Base-by-base conservation (phyloP, 2,329 filamentous ascomycete species). In the Colletotrichum siamense region DNA sequence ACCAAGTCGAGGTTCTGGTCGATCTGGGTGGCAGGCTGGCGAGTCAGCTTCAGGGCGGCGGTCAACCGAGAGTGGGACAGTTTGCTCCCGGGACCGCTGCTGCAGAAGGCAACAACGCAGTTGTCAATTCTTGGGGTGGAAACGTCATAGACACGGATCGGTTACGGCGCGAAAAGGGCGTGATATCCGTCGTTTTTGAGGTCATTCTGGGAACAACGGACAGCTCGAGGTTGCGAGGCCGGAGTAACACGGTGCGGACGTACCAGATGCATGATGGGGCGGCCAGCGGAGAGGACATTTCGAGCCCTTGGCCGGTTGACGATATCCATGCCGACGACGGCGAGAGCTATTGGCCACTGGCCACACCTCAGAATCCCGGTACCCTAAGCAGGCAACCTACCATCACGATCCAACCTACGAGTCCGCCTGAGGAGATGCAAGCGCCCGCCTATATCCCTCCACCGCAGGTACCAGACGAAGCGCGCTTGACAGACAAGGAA, bases 1-100 rank as follows among this genome's bases (percentile, higher is more conserved):
- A 99, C 82, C 95, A 96, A 79, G 91, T 98, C 24, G 97, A 99
- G 84, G 95, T 98, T 4, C 93, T 99, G 32, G 92, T 98, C 26
- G 97, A 99, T 82, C 89, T 99, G 1, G 96, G 97, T 63, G 96
- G 96, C 49, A 97, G 95, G 82, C 87, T 98, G 55, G 92, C 93
- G 3, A 92, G 92, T n/a, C 92, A 95, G 78, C 84, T 92, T 67
- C 94, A 95, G 80, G 90, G 92, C 57, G 91, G 91, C 79, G 86
- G 93, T 22, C 91, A 91, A 86, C 82, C 87, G 81, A 86, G 85
- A 81, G 85, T 83, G 79, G 88, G 81, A 70, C 82, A 80, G 34
- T 83, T 82, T 52, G 66, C 77, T n/a, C 63, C 81, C 15, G 76
- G 79, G 75, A 77, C 76, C 13, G 78, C 79, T 67, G 79, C 83